A percentile compares a stretch with the other conserved stretches of the same genome.
Conservation (phyloP, 768 basidiomycete genomes). For the Thelephora aurantiotincta region DNA sequence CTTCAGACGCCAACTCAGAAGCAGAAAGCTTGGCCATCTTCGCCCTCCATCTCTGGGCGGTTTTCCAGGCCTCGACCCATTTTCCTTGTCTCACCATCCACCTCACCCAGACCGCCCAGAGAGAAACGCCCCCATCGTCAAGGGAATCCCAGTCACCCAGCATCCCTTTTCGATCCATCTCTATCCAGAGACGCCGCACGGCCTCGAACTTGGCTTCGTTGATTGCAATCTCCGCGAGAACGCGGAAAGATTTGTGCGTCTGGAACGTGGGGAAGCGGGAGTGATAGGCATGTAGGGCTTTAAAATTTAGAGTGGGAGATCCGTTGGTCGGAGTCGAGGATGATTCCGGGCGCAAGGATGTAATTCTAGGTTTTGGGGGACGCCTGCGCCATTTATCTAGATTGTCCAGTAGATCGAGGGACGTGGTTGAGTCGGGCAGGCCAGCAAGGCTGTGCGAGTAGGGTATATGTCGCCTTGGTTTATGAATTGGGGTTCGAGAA, state of each 20-base stretch:
- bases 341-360: no score
- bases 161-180: slow-evolving; percentile 31
- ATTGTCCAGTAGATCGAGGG: no score
- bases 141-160: slow-evolving; percentile 35
- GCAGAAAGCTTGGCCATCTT: not conserved
- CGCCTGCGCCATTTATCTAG: no score
- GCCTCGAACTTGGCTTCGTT: slow-evolving; percentile 34
- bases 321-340: no score
- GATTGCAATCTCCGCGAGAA: slow-evolving; percentile 33
- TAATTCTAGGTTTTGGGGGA: no score
- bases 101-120: slow-evolving; percentile 36
- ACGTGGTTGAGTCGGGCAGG: no score
- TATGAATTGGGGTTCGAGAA: no score
- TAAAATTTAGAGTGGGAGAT: no score
- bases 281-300: slow-evolving; percentile 35
- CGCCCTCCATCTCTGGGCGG: not conserved
- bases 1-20: slow-evolving; percentile 3
- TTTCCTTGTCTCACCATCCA: slow-evolving; percentile 38
- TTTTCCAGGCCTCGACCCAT: slow-evolving; percentile 45
- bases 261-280: slow-evolving; percentile 17
- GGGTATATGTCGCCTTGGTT: no score
- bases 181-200: slow-evolving; percentile 27
- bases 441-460: no score
- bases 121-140: no score
- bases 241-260: slow-evolving; percentile 29